A percentile compares a stretch with the other conserved stretches of the same genome.
Evolutionary conservation across 495 filamentous ascomycete species (phyloP).

Genomic region (Hyaloscypha finlandica): DNA sequence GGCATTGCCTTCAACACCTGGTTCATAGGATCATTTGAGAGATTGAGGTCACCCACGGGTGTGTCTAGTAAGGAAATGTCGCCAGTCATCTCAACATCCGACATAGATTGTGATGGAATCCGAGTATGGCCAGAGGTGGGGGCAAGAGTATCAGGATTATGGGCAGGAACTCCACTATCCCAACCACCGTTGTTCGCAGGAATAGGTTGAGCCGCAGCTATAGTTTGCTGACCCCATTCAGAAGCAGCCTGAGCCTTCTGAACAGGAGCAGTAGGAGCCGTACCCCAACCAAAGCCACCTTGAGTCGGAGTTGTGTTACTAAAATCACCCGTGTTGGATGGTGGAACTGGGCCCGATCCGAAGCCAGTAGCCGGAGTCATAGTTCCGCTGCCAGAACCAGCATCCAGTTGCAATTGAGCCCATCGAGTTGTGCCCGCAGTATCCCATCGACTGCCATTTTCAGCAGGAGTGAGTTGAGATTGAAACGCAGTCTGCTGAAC

Average conservation of each 20-base stretch:
- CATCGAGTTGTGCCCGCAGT: background rate
- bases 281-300: too few relatives aligned
- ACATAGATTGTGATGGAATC: background rate
- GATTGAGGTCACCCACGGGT: background rate
- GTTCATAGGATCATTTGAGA: background rate
- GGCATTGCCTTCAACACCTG: background rate
- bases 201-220: too few relatives aligned
- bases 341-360: too few relatives aligned
- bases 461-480: background rate
- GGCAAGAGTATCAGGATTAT: background rate
- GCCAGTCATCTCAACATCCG: background rate
- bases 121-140: background rate
- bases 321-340: too few relatives aligned
- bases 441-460: background rate
- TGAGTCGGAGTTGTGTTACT: too few relatives aligned
- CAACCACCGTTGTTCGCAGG: background rate
- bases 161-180: background rate
- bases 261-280: too few relatives aligned
- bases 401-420: background rate
- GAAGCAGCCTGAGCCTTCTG: too few relatives aligned
- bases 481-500: background rate
- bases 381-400: too few relatives aligned
- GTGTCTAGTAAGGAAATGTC: background rate
- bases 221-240: too few relatives aligned
- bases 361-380: too few relatives aligned